A percentile compares a stretch with the other conserved stretches of the same genome.
Evolutionary conservation across 2,329 filamentous ascomycete genomes (phyloP).

Genomic region (Furcasterigmium sp.): DNA sequence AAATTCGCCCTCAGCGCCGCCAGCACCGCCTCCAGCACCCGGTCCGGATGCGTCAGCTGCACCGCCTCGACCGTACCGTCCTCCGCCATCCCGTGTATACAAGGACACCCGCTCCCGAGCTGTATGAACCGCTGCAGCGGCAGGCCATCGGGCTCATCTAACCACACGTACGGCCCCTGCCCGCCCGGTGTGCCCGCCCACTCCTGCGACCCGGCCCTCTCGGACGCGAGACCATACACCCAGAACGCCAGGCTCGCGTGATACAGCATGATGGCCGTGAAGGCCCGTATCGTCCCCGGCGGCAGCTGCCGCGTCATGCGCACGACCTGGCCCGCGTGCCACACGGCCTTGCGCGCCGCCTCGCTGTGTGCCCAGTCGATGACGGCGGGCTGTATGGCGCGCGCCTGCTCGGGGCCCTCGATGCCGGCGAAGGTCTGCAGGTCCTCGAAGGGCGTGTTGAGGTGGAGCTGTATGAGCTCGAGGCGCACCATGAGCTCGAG

Average conservation of each 20-base stretch:
- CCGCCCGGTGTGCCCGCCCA: background rate
- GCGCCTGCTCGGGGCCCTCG: constrained; percentile 31
- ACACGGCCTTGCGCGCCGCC: constrained; percentile 24
- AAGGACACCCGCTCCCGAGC: background rate
- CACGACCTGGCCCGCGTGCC: constrained; percentile 21
- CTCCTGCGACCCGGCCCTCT: background rate
- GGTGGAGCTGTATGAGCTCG: constrained; percentile 26
- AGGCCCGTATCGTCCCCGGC: constrained; percentile 13
- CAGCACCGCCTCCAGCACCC: constrained; percentile 1
- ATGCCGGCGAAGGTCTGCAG: constrained; percentile 37
- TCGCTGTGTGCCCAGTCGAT: constrained; percentile 28
- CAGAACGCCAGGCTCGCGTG: constrained; percentile 21
- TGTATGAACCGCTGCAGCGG: background rate
- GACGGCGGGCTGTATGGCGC: constrained; percentile 23
- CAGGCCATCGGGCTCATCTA: background rate
- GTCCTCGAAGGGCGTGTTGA: constrained; percentile 34
- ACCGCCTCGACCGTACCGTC: background rate
- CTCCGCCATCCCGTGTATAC: background rate
- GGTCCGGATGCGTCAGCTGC: background rate
- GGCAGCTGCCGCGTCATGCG: constrained; percentile 13
- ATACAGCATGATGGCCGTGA: constrained; percentile 19
- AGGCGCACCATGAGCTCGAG: constrained; percentile 22
- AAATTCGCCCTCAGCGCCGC: constrained; percentile 4
- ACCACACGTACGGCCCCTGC: background rate
- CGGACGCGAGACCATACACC: constrained; percentile 13